Evolutionary conservation across 495 filamentous ascomycete genomes (phyloP).

Genomic region (Lasiosphaeria hispida): DNA sequence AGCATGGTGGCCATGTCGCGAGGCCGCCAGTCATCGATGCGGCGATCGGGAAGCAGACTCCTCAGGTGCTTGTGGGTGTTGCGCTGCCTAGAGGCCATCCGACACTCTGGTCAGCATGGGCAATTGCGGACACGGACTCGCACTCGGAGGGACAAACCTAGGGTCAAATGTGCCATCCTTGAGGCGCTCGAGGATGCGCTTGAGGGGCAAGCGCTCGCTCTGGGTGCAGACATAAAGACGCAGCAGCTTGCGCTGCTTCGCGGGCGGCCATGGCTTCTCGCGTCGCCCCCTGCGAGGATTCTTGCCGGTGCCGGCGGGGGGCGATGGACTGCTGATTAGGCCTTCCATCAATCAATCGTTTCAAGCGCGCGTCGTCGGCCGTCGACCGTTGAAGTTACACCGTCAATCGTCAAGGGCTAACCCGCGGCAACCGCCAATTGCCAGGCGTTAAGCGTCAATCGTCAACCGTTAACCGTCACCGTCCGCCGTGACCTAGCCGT

Average conservation of each 20-base stretch:
- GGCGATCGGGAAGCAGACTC: constrained; percentile 32
- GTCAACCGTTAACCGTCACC: too few relatives aligned
- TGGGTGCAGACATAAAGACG: constrained; percentile 36
- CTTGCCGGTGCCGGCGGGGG: constrained; percentile 17
- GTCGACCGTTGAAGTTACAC: neutral
- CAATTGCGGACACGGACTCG: neutral
- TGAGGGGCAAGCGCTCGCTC: constrained; percentile 33
- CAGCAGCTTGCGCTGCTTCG: constrained; percentile 33
- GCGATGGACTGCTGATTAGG: constrained; percentile 18
- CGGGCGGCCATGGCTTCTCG: constrained; percentile 35
- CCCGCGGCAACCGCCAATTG: too few relatives aligned
- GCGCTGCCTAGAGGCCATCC: constrained; percentile 23
- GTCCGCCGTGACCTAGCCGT: too few relatives aligned
- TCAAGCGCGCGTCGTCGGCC: neutral
- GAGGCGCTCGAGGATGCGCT: constrained; percentile 33
- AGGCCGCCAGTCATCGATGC: constrained; percentile 37
- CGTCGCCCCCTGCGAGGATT: constrained; percentile 30
- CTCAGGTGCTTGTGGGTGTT: constrained; percentile 37
- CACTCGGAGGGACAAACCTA: constrained; percentile 19
- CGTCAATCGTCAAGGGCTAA: neutral
- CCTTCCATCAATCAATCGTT: constrained; percentile 20
- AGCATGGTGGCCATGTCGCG: constrained; percentile 31
- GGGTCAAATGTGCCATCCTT: constrained; percentile 35
- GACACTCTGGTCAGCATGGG: constrained; percentile 1
- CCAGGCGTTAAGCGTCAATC: too few relatives aligned